Evolutionary conservation across 1,284 basidiomycete species (phyloP).

Genomic region (Boletus subluridellus): DNA sequence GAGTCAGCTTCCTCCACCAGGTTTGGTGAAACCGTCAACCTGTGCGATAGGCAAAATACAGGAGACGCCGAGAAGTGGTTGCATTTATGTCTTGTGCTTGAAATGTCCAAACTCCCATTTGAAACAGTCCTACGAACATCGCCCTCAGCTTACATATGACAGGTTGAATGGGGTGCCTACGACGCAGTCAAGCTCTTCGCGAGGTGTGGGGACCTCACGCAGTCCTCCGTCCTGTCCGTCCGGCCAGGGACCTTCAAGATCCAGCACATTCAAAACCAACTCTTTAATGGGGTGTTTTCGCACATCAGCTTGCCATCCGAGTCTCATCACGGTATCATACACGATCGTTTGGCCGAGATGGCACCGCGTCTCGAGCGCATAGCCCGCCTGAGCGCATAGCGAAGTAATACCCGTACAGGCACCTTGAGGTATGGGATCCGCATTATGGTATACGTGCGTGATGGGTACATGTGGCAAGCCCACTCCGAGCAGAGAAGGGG

Average conservation of each 20-base stretch:
- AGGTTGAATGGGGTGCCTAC: constrained; percentile 38
- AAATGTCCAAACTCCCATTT: constrained; percentile 71
- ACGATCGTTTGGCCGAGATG: constrained; percentile 68
- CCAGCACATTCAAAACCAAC: constrained; percentile 74
- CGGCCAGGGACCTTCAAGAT: constrained; percentile 51
- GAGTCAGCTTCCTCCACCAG: not conserved
- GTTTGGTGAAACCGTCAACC: constrained; percentile 1
- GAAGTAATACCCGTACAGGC: constrained; percentile 68
- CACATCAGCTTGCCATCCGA: constrained; percentile 85
- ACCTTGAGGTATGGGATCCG: constrained; percentile 79
- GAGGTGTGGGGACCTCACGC: constrained; percentile 51
- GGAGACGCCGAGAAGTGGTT: not conserved
- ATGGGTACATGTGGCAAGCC: constrained; percentile 41
- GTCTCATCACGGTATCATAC: constrained; percentile 82
- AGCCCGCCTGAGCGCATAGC: constrained; percentile 63
- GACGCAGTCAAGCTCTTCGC: constrained; percentile 55
- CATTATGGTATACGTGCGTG: constrained; percentile 78
- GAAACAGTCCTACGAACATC: constrained; percentile 56
- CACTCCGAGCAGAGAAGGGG: constrained; percentile 37
- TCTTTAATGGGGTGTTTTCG: constrained; percentile 77
- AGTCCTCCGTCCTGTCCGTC: constrained; percentile 26
- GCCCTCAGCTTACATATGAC: constrained; percentile 2
- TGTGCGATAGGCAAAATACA: constrained; percentile 1
- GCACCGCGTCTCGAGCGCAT: constrained; percentile 67
- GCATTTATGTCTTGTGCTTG: constrained; percentile 21